These are phyloP conservation scores for Monosporozyma servazzii DNA, from an alignment of 805 yeast species.

Conservation along the genomic window DNA sequence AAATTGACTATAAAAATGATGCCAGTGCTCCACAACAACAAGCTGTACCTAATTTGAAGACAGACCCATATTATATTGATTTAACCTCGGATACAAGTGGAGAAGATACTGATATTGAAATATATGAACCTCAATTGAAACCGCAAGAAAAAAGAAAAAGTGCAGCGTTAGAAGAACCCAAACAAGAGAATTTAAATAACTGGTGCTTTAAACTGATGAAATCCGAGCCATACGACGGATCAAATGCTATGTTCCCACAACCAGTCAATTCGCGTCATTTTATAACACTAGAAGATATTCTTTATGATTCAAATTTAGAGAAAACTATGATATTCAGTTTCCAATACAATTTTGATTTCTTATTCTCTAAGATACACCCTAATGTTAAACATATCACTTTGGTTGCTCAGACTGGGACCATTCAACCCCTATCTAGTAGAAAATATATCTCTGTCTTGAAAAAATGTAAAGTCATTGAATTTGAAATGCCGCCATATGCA, in stretches of 20 bases:
- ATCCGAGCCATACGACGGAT: constrained; percentile 17
- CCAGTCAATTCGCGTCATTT: constrained; percentile 12
- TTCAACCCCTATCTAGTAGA: constrained; percentile 14
- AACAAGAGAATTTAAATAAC: neutral
- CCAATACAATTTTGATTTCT: constrained; percentile 35
- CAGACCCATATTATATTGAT: constrained; percentile 1
- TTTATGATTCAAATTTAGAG: constrained; percentile 29
- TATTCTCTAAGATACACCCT: constrained; percentile 27
- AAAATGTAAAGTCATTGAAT: constrained; percentile 20
- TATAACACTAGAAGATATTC: constrained; percentile 22
- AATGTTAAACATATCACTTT: constrained; percentile 18
- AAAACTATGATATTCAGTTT: constrained; percentile 42
- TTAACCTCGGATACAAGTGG: constrained; percentile 1
- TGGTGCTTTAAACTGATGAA: constrained; percentile 15
- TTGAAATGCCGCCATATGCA: constrained; percentile 33
- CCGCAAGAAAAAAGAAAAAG: neutral
- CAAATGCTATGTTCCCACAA: neutral
- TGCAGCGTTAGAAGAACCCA: neutral
- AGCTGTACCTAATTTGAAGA: neutral
- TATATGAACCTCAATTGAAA: neutral
- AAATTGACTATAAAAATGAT: neutral
- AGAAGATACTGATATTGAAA: neutral
- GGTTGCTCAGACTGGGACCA: constrained; percentile 29
- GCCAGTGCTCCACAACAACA: neutral
- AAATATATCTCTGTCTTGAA: constrained; percentile 6